These are phyloP conservation scores for Dryas integrifolia DNA, from an alignment of 331 rosid genomes.

Conservation along the genomic window DNA sequence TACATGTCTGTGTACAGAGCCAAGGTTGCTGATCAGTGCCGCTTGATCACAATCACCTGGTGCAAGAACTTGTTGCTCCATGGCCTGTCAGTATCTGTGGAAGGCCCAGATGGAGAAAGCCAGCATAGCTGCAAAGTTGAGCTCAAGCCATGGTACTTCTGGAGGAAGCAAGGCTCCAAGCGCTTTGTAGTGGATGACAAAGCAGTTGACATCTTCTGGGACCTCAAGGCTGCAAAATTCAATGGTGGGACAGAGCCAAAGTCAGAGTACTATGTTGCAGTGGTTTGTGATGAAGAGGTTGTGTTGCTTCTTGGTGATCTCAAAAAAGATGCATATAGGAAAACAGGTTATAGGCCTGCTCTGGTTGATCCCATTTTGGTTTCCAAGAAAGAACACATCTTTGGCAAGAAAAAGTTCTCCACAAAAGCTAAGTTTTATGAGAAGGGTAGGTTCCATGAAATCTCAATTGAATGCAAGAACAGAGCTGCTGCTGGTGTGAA, in stretches of 20 bases:
- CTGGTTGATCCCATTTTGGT: slow-evolving; percentile 70
- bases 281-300: slow-evolving; percentile 74
- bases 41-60: slow-evolving; percentile 73
- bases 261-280: slow-evolving; percentile 78
- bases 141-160: slow-evolving; percentile 87
- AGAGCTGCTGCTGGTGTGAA: slow-evolving; percentile 8
- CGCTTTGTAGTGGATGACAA: slow-evolving; percentile 54
- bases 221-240: slow-evolving; percentile 70
- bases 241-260: slow-evolving; percentile 69
- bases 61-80: slow-evolving; percentile 68
- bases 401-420: slow-evolving; percentile 68
- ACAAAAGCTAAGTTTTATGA: slow-evolving; percentile 73
- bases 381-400: slow-evolving; percentile 72
- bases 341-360: slow-evolving; percentile 68
- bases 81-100: slow-evolving; percentile 69
- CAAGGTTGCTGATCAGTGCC: slow-evolving; percentile 65
- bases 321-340: slow-evolving; percentile 70
- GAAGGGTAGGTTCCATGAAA: slow-evolving; percentile 64
- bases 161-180: slow-evolving; percentile 84
- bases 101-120: slow-evolving; percentile 57
- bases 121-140: slow-evolving; percentile 70
- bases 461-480: slow-evolving; percentile 69
- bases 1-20: slow-evolving; percentile 64
- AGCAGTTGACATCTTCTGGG: slow-evolving; percentile 63
- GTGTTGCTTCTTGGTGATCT: slow-evolving; percentile 74